These are phyloP conservation scores for Hyparrhenia diplandra DNA, from an alignment of 176 grass and related monocot genomes.

Conservation along the genomic window DNA sequence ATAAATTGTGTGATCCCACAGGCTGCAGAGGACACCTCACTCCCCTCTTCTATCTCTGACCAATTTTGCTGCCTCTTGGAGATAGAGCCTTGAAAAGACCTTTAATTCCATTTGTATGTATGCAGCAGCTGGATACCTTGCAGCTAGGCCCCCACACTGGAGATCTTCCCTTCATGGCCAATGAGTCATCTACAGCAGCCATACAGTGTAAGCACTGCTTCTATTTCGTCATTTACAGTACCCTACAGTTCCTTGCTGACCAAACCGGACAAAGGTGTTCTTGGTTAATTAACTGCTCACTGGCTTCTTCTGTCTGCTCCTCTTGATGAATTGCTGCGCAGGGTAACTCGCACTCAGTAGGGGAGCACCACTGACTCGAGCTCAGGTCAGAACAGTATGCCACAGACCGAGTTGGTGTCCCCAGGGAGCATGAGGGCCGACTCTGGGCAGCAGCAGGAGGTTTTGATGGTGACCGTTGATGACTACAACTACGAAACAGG, in stretches of 20 bases:
- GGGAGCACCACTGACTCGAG: slow-evolving; percentile 75
- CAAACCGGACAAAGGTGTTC: slow-evolving; percentile 37
- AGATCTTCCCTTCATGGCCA: slow-evolving; percentile 93
- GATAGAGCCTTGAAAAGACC: slow-evolving; percentile 30
- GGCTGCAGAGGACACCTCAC: background rate
- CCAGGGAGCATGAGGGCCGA: slow-evolving; percentile 46
- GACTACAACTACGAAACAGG: slow-evolving; percentile 54
- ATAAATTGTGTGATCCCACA: slow-evolving; percentile 70
- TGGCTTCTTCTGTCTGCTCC: slow-evolving; percentile 31
- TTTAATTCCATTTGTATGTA: slow-evolving; percentile 53
- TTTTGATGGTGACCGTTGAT: slow-evolving; percentile 68
- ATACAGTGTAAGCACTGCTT: slow-evolving; percentile 60
- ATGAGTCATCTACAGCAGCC: slow-evolving; percentile 61
- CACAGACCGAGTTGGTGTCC: slow-evolving; percentile 52
- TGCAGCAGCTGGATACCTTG: slow-evolving; percentile 53
- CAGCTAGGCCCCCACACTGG: slow-evolving; percentile 62
- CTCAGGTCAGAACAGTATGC: slow-evolving; percentile 67
- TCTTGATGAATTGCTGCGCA: slow-evolving; percentile 51
- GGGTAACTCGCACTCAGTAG: slow-evolving; percentile 62
- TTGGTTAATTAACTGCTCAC: slow-evolving; percentile 46
- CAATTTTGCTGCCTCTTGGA: slow-evolving; percentile 27
- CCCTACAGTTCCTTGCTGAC: slow-evolving; percentile 42
- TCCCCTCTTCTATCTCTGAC: slow-evolving; percentile 18
- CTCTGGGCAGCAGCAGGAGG: slow-evolving; percentile 46
- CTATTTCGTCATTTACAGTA: slow-evolving; percentile 29